A percentile compares a stretch with the other conserved stretches of the same genome.
These are phyloP conservation scores for Coemansia sp. DNA, from an alignment of 192 early-diverging fungal species.

Conservation along the genomic window DNA sequence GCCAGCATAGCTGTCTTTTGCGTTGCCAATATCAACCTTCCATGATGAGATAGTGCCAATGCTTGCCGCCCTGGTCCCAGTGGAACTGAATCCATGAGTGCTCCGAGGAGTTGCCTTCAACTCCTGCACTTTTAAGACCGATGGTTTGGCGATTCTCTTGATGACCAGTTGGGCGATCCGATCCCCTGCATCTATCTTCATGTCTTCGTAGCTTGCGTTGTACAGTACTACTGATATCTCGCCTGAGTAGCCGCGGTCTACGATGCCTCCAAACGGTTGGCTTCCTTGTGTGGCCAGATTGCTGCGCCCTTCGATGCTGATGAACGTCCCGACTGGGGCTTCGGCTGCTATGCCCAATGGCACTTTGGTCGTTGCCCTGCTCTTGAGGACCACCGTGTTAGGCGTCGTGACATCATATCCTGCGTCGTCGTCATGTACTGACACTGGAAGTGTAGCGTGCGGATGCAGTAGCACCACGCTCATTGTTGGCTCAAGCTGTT, in stretches of 20 bases:
- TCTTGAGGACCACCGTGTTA: no score
- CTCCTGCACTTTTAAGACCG: not conserved
- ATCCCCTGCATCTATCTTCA: conserved; percentile 1
- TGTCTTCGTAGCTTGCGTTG: not conserved
- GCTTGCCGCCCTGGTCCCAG: not conserved
- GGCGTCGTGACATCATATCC: no score
- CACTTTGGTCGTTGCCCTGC: no score
- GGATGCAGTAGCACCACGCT: no score
- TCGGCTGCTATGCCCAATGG: no score
- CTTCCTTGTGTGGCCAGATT: no score
- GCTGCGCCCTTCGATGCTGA: no score
- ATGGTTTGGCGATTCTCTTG: not conserved
- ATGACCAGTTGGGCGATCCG: not conserved
- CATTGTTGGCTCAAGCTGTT: no score
- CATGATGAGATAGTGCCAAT: not conserved
- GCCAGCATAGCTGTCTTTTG: not conserved
- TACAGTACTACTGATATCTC: conserved; percentile 3
- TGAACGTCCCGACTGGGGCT: no score
- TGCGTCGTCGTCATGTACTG: no score
- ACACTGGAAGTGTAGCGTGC: no score
- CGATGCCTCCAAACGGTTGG: not conserved
- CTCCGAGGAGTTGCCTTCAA: not conserved
- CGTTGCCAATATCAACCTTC: not conserved
- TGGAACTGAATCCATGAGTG: conserved; percentile 3
- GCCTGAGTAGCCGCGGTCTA: not conserved